Conservation (phyloP, 345 rosid genomes). For the Heritiera fomes region DNA sequence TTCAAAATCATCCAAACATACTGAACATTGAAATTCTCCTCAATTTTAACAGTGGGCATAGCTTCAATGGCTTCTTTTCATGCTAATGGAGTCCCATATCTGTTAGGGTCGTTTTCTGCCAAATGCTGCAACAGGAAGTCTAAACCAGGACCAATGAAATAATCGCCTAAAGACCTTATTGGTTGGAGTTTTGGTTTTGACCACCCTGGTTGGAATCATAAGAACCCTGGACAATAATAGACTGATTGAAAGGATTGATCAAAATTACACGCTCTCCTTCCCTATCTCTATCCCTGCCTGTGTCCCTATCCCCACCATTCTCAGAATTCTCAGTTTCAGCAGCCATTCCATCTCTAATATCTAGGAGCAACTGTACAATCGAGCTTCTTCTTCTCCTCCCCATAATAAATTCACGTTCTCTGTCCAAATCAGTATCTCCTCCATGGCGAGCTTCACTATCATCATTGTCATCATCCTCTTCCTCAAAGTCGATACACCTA, state of each 20-base stretch:
- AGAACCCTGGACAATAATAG: slow-evolving; percentile 56
- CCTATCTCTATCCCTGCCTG: slow-evolving; percentile 41
- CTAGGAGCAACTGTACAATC: slow-evolving; percentile 74
- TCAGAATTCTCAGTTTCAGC: slow-evolving; percentile 62
- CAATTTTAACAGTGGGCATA: slow-evolving; percentile 46
- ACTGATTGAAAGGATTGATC: slow-evolving; percentile 53
- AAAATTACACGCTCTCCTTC: slow-evolving; percentile 45
- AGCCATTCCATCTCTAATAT: slow-evolving; percentile 69
- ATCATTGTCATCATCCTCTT: slow-evolving; percentile 30
- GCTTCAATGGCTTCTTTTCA: slow-evolving; percentile 70
- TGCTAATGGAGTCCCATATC: slow-evolving; percentile 86
- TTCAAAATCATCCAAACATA: slow-evolving; percentile 85
- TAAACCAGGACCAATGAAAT: slow-evolving; percentile 80
- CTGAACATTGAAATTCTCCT: slow-evolving; percentile 66
- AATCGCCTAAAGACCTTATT: slow-evolving; percentile 68
- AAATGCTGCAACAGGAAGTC: slow-evolving; percentile 75
- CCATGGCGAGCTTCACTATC: slow-evolving; percentile 43
- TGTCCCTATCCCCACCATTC: slow-evolving; percentile 42
- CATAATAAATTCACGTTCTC: slow-evolving; percentile 63
- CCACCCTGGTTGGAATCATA: slow-evolving; percentile 35
- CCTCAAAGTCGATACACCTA: slow-evolving; percentile 54
- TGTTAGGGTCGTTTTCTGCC: slow-evolving; percentile 71
- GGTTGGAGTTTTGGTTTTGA: slow-evolving; percentile 43
- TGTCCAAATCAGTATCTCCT: slow-evolving; percentile 57
- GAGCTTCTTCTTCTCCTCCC: slow-evolving; percentile 68